Percentiles rank a stretch among this genome's conserved stretches.
Conservation (phyloP, 2,329 filamentous ascomycete species). For the Trichoderma atroviride region DNA sequence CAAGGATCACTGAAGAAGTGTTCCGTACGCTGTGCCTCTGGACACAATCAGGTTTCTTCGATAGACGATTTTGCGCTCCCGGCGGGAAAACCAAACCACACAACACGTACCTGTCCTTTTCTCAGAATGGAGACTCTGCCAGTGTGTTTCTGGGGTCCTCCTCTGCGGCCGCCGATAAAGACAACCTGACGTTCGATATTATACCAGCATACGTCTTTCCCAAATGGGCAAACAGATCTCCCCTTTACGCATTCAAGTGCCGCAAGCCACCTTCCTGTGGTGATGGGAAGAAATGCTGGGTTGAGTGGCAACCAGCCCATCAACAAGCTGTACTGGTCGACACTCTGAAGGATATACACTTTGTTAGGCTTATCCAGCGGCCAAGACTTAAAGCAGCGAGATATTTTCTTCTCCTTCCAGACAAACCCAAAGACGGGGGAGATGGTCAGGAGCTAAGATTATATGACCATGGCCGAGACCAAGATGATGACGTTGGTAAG, state of each 20-base stretch:
- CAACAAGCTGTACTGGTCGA: conserved; percentile 9
- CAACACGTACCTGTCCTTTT: conserved; percentile 14
- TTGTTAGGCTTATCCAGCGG: background rate
- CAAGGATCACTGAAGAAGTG: conserved; percentile 16
- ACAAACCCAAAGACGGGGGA: background rate
- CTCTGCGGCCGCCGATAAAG: background rate
- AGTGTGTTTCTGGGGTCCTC: conserved; percentile 10
- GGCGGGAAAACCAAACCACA: background rate
- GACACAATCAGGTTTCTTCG: conserved; percentile 4
- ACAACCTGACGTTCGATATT: conserved; percentile 18
- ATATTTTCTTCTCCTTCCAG: background rate
- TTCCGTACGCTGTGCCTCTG: conserved; percentile 12
- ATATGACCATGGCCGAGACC: background rate
- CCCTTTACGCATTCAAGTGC: conserved; percentile 13
- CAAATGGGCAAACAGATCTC: background rate
- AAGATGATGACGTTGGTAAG: conserved; percentile 10
- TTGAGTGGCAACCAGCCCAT: conserved; percentile 10
- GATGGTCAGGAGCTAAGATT: background rate
- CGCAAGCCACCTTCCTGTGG: background rate
- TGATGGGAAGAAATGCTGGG: background rate
- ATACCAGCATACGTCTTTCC: background rate
- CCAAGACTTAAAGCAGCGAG: background rate
- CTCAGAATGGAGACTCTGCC: background rate
- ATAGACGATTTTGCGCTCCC: background rate
- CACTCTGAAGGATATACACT: background rate